Evolutionary conservation across 306 rosid species (phyloP), one percentile per base, ranked within the genome.

Genomic region (Malus domestica): DNA sequence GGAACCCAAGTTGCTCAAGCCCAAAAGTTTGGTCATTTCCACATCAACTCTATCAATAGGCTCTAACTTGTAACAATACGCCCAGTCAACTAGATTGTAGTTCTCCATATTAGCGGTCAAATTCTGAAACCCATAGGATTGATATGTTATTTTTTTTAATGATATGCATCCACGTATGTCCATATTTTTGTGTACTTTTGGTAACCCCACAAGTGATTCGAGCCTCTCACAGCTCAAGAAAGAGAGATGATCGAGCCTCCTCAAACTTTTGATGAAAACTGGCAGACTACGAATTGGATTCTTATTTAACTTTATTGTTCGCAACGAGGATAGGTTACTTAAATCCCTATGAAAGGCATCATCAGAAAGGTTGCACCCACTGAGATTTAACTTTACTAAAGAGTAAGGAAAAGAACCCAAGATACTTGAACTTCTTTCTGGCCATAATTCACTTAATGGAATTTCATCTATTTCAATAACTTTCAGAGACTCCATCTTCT

Each of bases 151-250:
- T 14, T 33, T 72, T 2, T 72, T 8, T 49, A 55, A 14, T 13
- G 35, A 55, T 8, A 0, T 1, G 6, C 66, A 72, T 0, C 1
- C 0, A 1, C 0, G 0, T 3, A 55, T 0, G 14, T 13, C 2
- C 52, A 71, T 45, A 1, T 0, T 0, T 3, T 0, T 0, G 16
- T 4, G 10, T 12, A 55, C 66, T 12, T 13, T 33, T 8, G 65
- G 76, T 22, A 72, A 25, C 13, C 9, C 7, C 4, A 72, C 15
- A 20, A 72, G 76, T 0, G 52, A 72, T 13, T 35, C 4, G 4
- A 72, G 76, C 10, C n/a, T 14, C 0, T 0, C 3, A 33, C 65
- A 55, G 0, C 3, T 0, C 0, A 0, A 0, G 9, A 72, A 33
- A 8, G 27, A 25, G 5, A 71, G 75, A 1, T 20, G 0, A 30